Evolutionary conservation across 129 eudicot species (phyloP), one percentile per base, ranked within the genome.

Genomic region (Pittosporum tobira): DNA sequence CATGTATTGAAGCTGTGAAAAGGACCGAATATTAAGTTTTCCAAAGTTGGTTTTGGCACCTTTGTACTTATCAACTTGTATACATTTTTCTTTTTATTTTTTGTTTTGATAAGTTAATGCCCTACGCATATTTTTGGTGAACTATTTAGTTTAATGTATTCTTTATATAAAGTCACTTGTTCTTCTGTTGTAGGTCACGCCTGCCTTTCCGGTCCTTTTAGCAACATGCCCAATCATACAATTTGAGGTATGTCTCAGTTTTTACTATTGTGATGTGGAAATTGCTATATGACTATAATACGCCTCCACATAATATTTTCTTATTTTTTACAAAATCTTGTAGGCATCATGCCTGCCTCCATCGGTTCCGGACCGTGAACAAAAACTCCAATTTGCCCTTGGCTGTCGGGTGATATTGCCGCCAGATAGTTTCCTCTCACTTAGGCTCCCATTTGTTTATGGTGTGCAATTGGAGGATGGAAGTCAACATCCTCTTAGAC

Each of bases 391-490:
- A 45, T 91, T 91, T 54, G 74, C 76, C 75, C 63, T 86, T 75
- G 98, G 94, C 25, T 77, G 85, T 63, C 79, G 58, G 13, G 89
- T 83, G 70, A 74, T 83, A 57, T 74, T 91, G 69, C 95, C 95
- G n/a, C 94, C 95, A 18, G 98, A 91, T 62, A 91, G 95, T 76
- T 86, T 91, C 52, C 77, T 91, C 49, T 91, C 98, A 31, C 74
- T 91, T 38, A 80, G 84, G 71, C 95, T 91, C 49, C 98, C 98
- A n/a, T 86, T 91, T 69, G 81, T 83, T 47, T 91, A 91, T 42
- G 94, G 89, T 29, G 78, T 80, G 47, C 64, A 83, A 62, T 45
- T 80, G 51, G 84, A 80, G 42, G 88, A 83, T 69, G 94, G 77
- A 70, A 81, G 73, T 37, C 27, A 70, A 48, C 68, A 71, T 65